These are phyloP conservation scores for Naegleria fowleri DNA, from an alignment of 208 protist genomes.

Conservation along the genomic window DNA sequence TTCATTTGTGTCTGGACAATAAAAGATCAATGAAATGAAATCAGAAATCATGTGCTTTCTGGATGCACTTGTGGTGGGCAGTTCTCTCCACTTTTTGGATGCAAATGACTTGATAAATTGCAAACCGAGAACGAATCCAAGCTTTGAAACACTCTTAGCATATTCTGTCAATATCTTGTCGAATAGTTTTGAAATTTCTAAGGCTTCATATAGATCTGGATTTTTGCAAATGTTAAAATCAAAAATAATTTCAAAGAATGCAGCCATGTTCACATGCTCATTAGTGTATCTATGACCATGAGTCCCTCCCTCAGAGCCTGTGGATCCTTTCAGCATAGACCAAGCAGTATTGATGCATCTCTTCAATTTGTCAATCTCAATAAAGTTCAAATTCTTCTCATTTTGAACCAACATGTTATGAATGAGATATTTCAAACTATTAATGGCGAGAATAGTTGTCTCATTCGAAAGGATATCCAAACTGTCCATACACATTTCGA, in stretches of 20 bases:
- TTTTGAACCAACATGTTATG: background rate
- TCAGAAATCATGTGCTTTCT: background rate
- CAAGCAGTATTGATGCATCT: background rate
- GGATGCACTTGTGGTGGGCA: background rate
- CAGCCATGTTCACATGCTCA: background rate
- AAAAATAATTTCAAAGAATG: background rate
- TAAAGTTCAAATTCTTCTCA: background rate
- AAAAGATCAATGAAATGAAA: background rate
- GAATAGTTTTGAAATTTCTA: background rate
- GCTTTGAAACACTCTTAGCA: background rate
- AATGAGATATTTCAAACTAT: background rate
- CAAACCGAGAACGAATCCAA: background rate
- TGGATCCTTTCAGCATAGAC: background rate
- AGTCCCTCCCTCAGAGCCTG: background rate
- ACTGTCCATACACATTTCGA: background rate
- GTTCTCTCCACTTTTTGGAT: background rate
- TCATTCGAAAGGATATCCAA: background rate
- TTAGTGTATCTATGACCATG: background rate
- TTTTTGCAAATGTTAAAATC: background rate
- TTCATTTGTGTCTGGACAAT: background rate
- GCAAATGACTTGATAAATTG: background rate
- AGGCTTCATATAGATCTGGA: background rate
- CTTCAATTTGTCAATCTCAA: background rate
- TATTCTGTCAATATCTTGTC: background rate
- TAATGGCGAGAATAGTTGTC: background rate